phyloP scores from a whole-genome alignment of 305 asterid genomes.

The Rubia peregrina region DNA sequence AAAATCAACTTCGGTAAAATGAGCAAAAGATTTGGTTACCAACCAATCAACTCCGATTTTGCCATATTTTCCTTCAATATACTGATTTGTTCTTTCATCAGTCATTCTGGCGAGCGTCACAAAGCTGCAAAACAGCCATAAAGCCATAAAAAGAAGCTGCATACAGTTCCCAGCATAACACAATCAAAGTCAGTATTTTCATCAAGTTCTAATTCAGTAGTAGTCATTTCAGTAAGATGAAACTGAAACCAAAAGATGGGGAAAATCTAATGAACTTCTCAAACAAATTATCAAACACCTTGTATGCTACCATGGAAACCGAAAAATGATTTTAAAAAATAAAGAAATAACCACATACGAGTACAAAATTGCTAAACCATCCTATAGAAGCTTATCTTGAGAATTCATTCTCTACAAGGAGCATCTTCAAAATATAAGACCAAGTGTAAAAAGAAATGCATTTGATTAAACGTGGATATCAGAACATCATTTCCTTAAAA shows the following conservation, averaged over 20 bases:
- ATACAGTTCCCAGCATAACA: neutral
- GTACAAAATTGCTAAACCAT: neutral
- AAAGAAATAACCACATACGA: too few species aligned
- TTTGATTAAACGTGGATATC: neutral
- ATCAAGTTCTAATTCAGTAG: too few species aligned
- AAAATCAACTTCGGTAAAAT: neutral
- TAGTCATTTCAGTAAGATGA: too few species aligned
- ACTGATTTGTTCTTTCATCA: constrained; percentile 56
- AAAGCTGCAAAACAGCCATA: constrained; percentile 46
- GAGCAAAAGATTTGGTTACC: neutral
- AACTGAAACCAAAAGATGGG: too few species aligned
- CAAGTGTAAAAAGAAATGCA: neutral
- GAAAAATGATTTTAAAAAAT: too few species aligned
- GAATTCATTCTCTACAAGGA: neutral
- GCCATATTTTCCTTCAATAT: constrained; percentile 88
- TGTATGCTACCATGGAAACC: too few species aligned
- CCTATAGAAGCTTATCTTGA: neutral
- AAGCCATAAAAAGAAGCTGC: constrained; percentile 7
- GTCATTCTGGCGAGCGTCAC: constrained; percentile 83
- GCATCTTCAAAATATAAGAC: constrained; percentile 1
- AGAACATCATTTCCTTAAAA: neutral
- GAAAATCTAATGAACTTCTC: too few species aligned
- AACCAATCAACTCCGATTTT: constrained; percentile 81
- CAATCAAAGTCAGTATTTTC: too few species aligned
- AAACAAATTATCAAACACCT: too few species aligned